Conservation (phyloP, 805 yeast species). For the Lachancea waltii region DNA sequence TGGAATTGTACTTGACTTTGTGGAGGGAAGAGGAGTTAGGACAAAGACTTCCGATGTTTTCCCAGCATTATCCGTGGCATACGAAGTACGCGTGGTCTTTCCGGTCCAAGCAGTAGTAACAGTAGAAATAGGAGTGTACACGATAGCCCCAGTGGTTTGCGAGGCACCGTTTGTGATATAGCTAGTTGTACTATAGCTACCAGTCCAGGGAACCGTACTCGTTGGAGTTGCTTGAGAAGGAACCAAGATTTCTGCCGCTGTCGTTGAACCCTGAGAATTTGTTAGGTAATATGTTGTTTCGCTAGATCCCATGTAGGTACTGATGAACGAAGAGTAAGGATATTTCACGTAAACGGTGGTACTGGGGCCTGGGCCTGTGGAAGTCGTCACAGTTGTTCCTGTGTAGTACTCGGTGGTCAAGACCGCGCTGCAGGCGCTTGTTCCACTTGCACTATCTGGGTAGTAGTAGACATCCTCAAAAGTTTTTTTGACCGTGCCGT, state of each 20-base stretch:
- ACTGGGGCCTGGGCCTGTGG: conserved; percentile 2
- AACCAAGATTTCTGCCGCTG: conserved; percentile 1
- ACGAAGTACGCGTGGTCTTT: conserved; percentile 1
- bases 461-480: conserved; percentile 11
- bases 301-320: neutral
- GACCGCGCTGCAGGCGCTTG: conserved; percentile 1
- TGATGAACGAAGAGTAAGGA: conserved; percentile 1
- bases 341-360: conserved; percentile 2
- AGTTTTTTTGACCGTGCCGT: conserved; percentile 8
- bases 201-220: conserved; percentile 4
- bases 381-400: conserved; percentile 2
- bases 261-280: conserved; percentile 4
- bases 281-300: neutral
- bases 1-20: conserved; percentile 2
- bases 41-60: conserved; percentile 7
- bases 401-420: neutral
- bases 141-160: neutral
- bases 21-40: conserved; percentile 5
- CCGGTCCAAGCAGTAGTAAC: conserved; percentile 4
- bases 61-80: conserved; percentile 5
- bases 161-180: conserved; percentile 1
- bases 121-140: conserved; percentile 1
- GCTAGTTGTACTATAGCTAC: conserved; percentile 1
- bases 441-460: conserved; percentile 2
- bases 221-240: conserved; percentile 4